These are phyloP conservation scores for Geotrichum carabidarum DNA, from an alignment of 1,139 yeast genomes.

Conservation along the genomic window DNA sequence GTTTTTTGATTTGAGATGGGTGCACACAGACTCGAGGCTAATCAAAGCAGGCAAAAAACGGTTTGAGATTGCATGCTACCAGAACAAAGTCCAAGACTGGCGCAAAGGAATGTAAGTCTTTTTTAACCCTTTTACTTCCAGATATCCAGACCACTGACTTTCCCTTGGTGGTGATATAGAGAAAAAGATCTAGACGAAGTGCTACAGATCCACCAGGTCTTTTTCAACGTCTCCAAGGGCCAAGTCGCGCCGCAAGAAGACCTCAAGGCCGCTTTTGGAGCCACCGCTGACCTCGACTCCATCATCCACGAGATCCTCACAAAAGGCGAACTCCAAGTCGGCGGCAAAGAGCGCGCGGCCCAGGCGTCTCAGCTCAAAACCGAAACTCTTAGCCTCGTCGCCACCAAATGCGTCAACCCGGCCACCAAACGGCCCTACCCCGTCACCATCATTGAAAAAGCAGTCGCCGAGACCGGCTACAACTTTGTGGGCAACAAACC, in stretches of 20 bases:
- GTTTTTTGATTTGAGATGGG: not conserved
- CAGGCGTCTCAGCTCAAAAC: slow-evolving; percentile 71
- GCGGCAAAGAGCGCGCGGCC: slow-evolving; percentile 85
- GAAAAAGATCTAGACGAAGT: slow-evolving; percentile 96
- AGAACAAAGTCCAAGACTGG: slow-evolving; percentile 95
- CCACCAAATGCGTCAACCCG: slow-evolving; percentile 90
- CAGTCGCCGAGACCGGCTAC: slow-evolving; percentile 71
- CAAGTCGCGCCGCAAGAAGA: slow-evolving; percentile 90
- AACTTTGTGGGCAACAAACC: slow-evolving; percentile 73
- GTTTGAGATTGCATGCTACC: slow-evolving; percentile 94
- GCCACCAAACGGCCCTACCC: slow-evolving; percentile 86
- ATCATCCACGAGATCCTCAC: slow-evolving; percentile 74
- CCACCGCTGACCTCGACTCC: slow-evolving; percentile 59
- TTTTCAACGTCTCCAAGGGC: slow-evolving; percentile 89
- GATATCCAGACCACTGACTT: no score
- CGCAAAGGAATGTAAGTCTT: slow-evolving; percentile 57
- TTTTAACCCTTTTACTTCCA: not conserved
- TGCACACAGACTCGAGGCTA: no score
- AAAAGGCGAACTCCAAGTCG: slow-evolving; percentile 90
- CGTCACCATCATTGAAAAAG: slow-evolving; percentile 88
- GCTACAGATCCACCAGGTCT: slow-evolving; percentile 90
- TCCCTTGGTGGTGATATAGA: no score
- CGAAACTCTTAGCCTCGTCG: slow-evolving; percentile 76
- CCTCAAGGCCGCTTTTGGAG: slow-evolving; percentile 64
- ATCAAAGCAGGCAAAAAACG: slow-evolving; percentile 53